phyloP scores from a whole-genome alignment of 225 moss, liverwort and hornwort genomes.

The Pseudoscleropodium purum region DNA sequence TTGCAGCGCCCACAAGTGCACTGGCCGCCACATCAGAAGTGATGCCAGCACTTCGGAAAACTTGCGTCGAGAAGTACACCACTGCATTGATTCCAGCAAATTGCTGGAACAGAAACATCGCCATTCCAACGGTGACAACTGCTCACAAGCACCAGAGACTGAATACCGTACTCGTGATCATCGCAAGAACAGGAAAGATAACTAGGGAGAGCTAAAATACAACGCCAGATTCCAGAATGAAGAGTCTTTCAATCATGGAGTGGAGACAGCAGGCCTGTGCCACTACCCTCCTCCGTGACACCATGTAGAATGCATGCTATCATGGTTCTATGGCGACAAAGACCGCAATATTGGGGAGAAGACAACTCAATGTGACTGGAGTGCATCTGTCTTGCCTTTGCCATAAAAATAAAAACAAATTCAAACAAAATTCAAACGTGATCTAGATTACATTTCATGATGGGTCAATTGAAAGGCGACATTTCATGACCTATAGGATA shows the following conservation, averaged over 20 bases:
- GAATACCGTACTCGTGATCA: background rate
- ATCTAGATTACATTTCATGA: background rate
- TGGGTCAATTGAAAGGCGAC: background rate
- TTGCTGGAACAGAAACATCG: constrained; percentile 89
- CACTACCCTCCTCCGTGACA: background rate
- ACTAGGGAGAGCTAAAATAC: background rate
- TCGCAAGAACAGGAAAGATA: background rate
- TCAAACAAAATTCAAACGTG: background rate
- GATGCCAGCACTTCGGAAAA: constrained; percentile 83
- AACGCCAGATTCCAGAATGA: background rate
- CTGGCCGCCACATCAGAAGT: constrained; percentile 96
- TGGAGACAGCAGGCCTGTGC: background rate
- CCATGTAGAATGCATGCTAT: background rate
- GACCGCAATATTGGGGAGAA: background rate
- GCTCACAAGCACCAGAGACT: constrained; percentile 14
- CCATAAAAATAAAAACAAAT: background rate
- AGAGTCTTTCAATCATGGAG: background rate
- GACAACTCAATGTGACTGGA: background rate
- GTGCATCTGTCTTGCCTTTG: background rate
- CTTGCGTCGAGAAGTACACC: constrained; percentile 89
- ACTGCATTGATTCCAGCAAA: constrained; percentile 98
- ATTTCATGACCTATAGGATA: background rate
- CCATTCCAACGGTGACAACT: constrained; percentile 77
- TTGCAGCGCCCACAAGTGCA: constrained; percentile 92
- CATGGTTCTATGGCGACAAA: background rate